Conservation (phyloP, 768 basidiomycete genomes). For the Boletus rubropictus region DNA sequence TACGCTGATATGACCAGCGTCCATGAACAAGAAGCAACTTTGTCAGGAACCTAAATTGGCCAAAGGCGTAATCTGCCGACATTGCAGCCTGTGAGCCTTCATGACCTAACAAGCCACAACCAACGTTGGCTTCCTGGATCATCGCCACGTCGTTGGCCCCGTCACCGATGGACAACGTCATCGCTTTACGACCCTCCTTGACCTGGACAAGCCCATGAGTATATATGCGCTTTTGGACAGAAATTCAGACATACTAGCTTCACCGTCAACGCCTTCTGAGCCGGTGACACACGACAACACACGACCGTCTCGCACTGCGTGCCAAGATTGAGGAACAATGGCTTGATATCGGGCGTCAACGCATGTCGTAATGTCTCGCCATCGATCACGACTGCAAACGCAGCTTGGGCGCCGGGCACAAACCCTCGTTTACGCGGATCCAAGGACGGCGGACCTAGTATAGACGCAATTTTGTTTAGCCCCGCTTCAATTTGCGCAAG, state of each 20-base stretch:
- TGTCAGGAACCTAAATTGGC: slow-evolving; percentile 91
- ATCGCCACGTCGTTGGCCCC: slow-evolving; percentile 98
- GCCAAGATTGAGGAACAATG: slow-evolving; percentile 83
- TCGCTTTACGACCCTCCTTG: slow-evolving; percentile 91
- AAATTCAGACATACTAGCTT: slow-evolving; percentile 56
- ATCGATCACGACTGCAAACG: slow-evolving; percentile 94
- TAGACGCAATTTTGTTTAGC: slow-evolving; percentile 88
- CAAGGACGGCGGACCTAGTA: slow-evolving; percentile 69
- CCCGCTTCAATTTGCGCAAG: slow-evolving; percentile 87
- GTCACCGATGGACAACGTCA: slow-evolving; percentile 96
- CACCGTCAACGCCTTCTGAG: slow-evolving; percentile 96
- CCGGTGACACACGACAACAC: slow-evolving; percentile 95
- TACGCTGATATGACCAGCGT: slow-evolving; percentile 93
- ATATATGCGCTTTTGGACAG: background rate
- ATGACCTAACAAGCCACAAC: slow-evolving; percentile 87
- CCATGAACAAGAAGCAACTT: slow-evolving; percentile 91
- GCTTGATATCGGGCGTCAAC: slow-evolving; percentile 69
- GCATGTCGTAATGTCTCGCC: slow-evolving; percentile 88
- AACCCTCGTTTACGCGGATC: slow-evolving; percentile 62
- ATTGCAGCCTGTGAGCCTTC: slow-evolving; percentile 98
- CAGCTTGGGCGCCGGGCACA: slow-evolving; percentile 54
- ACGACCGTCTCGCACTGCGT: slow-evolving; percentile 98
- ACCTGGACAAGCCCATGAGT: slow-evolving; percentile 44
- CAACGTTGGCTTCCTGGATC: slow-evolving; percentile 99
- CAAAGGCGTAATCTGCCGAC: slow-evolving; percentile 98